A percentile compares a stretch with the other conserved stretches of the same genome.
Conservation (phyloP, 257 asterid genomes). For the Solanum okadae region DNA sequence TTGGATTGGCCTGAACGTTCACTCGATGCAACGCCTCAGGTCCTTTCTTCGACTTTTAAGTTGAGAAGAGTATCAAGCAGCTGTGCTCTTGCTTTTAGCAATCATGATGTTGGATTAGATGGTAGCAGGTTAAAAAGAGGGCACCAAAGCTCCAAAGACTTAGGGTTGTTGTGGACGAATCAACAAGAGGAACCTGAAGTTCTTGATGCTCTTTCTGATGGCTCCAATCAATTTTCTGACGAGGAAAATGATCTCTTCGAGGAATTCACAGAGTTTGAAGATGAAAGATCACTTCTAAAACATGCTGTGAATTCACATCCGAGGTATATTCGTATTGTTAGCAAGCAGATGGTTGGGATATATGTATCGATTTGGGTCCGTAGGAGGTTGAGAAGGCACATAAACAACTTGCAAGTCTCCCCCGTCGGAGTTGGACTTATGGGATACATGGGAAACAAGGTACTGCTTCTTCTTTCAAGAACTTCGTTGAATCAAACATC, state of each 20-base stretch:
- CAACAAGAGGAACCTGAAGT: slow-evolving; percentile 35
- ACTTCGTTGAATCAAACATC: not conserved
- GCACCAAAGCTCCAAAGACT: slow-evolving; percentile 53
- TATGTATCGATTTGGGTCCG: slow-evolving; percentile 17
- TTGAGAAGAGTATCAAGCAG: slow-evolving; percentile 64
- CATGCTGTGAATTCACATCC: slow-evolving; percentile 48
- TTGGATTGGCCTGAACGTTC: slow-evolving; percentile 52
- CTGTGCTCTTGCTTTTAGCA: slow-evolving; percentile 20
- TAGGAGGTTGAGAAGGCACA: slow-evolving; percentile 16
- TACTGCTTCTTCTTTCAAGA: slow-evolving; percentile 11
- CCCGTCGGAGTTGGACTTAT: slow-evolving; percentile 92
- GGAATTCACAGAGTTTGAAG: slow-evolving; percentile 49
- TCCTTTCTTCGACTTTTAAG: slow-evolving; percentile 36
- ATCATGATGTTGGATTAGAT: slow-evolving; percentile 4
- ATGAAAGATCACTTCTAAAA: slow-evolving; percentile 45
- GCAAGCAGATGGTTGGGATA: slow-evolving; percentile 24
- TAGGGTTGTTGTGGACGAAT: slow-evolving; percentile 35
- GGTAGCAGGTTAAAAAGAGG: slow-evolving; percentile 38
- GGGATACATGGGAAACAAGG: slow-evolving; percentile 99
- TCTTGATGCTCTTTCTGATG: slow-evolving; percentile 38
- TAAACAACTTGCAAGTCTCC: slow-evolving; percentile 43
- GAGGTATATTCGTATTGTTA: slow-evolving; percentile 18
- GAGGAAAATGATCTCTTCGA: slow-evolving; percentile 34
- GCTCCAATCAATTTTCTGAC: slow-evolving; percentile 23
- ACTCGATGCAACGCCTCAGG: slow-evolving; percentile 50